Conservation (phyloP, 1,284 basidiomycete species). For the Laetiporus sulphureus region DNA sequence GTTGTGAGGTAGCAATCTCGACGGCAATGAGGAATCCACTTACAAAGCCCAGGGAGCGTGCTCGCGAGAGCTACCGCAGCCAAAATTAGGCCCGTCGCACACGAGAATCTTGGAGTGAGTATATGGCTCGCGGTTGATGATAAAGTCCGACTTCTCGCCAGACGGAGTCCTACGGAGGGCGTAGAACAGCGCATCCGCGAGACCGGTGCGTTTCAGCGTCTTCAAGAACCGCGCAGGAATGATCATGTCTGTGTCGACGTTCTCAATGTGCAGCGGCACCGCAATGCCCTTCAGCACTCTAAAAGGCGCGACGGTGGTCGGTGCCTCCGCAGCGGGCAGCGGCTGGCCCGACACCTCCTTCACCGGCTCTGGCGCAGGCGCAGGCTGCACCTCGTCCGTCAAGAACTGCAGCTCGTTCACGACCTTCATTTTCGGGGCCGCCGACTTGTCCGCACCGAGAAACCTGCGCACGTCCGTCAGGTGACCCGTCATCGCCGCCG, state of each 20-base stretch:
- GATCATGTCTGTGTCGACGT: slow-evolving; percentile 97
- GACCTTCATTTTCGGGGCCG: slow-evolving; percentile 57
- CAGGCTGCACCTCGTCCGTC: slow-evolving; percentile 65
- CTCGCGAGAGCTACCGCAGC: slow-evolving; percentile 90
- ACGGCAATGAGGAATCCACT: slow-evolving; percentile 31
- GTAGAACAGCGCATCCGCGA: slow-evolving; percentile 87
- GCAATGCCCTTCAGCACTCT: slow-evolving; percentile 77
- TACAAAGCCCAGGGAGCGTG: slow-evolving; percentile 95
- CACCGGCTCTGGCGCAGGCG: slow-evolving; percentile 48
- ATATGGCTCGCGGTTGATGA: slow-evolving; percentile 85
- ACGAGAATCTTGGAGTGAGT: slow-evolving; percentile 80
- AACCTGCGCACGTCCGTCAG: slow-evolving; percentile 87
- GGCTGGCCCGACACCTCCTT: slow-evolving; percentile 26
- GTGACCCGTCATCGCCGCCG: slow-evolving; percentile 85
- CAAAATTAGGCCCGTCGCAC: slow-evolving; percentile 90
- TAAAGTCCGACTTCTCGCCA: slow-evolving; percentile 78
- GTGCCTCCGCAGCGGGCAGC: slow-evolving; percentile 44
- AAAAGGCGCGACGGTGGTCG: slow-evolving; percentile 73
- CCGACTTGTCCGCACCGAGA: slow-evolving; percentile 44
- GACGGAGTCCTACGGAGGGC: slow-evolving; percentile 81
- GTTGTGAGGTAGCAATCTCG: no score
- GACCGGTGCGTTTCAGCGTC: slow-evolving; percentile 89
- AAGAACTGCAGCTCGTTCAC: slow-evolving; percentile 70
- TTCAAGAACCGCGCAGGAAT: slow-evolving; percentile 97
- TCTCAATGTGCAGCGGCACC: slow-evolving; percentile 87